Evolutionary conservation across 257 asterid genomes (phyloP), one percentile per base, ranked within the genome.

Genomic region (Voacanga thouarsii): DNA sequence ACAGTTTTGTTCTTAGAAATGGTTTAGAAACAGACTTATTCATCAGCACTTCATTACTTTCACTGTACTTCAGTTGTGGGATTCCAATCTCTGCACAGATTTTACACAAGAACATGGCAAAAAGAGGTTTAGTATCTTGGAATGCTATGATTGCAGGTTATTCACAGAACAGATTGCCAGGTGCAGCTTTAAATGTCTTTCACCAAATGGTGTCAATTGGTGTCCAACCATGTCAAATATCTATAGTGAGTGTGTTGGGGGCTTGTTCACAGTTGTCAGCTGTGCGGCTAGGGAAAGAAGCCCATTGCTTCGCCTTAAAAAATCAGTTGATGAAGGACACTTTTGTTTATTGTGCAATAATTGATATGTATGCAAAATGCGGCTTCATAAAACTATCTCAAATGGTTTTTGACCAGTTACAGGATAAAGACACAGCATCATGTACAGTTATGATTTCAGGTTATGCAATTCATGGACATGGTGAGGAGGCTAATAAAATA

Each of bases 281-380:
- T 71, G 26, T 71, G 33, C 74, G 12, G 18, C 68, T 75, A 23
- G 85, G 87, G 76, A 75, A 81, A 81, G 87, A 84, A 81, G 76
- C 74, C 33, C 87, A 84, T 37, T 78, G 83, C 81, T 84, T 75
- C 23, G 83, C 83, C 21, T 56, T 84, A 55, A 84, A 84, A 72
- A 59, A 51, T 75, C 50, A 73, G 51, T 80, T 80, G 39, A 16
- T 73, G 30, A 56, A 71, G 49, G 85, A 84, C 74, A 65, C 14
- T 49, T 76, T 81, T 50, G 81, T 84, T 64, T 47, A 5, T 75
- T 78, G 83, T 75, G 67, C 87, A n/a, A 71, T 81, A 68, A 81
- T 84, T 41, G 84, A 84, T 81, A 81, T 81, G 85, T 84, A 84
- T 75, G 79, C 87, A 15, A 84, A 84, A 78, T 53, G 81, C 72